Evolutionary conservation across 2,329 filamentous ascomycete species (phyloP).

Genomic region (Teratosphaeria epicoccoides): DNA sequence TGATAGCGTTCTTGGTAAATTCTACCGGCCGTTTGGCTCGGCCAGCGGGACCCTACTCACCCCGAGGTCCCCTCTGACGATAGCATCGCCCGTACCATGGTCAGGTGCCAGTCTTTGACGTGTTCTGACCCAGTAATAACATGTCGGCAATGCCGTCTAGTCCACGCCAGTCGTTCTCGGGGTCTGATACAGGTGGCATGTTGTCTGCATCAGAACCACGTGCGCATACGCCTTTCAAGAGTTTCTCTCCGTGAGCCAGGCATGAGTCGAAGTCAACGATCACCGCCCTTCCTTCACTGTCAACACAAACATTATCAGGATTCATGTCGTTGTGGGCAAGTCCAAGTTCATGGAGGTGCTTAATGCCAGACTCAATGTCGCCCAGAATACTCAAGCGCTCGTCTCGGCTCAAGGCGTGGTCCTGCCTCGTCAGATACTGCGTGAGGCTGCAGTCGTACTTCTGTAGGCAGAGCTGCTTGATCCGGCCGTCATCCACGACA

Average conservation of each 20-base stretch:
- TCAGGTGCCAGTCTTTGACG: background rate
- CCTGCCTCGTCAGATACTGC: constrained; percentile 12
- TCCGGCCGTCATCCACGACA: constrained; percentile 16
- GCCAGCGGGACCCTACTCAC: too few species aligned
- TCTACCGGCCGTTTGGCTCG: too few species aligned
- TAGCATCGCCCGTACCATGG: background rate
- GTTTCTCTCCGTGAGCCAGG: constrained; percentile 17
- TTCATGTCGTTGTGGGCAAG: constrained; percentile 30
- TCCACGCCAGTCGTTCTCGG: background rate
- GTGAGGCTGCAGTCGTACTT: constrained; percentile 18
- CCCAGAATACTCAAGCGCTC: constrained; percentile 10
- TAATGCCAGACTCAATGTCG: constrained; percentile 20
- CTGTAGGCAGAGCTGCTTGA: constrained; percentile 22
- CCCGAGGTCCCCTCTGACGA: background rate
- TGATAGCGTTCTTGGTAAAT: too few species aligned
- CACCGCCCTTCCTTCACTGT: constrained; percentile 20
- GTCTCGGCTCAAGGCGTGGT: constrained; percentile 7
- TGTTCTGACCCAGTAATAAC: background rate
- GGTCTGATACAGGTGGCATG: background rate
- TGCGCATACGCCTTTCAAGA: constrained; percentile 5
- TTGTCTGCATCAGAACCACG: background rate
- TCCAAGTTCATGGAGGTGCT: constrained; percentile 27
- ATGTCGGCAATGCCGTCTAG: background rate
- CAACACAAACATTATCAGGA: constrained; percentile 27
- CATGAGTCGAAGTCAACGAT: constrained; percentile 31